Evolutionary conservation across 257 asterid genomes (phyloP), one percentile per base, ranked within the genome.

Genomic region (Salvia miltiorrhiza): DNA sequence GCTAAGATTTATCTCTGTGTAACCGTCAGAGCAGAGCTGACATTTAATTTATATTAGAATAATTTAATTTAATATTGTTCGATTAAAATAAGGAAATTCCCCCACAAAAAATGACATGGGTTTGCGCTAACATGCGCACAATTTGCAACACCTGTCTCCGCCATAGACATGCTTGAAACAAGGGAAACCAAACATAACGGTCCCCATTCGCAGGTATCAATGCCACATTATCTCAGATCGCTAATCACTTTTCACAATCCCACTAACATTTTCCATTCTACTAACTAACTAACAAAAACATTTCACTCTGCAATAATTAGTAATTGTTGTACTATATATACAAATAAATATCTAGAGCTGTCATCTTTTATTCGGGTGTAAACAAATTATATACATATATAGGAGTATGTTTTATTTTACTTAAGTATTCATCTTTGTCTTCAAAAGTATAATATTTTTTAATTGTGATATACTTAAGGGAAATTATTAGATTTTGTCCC

Each of bases 101-200:
- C 21, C 50, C 65, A 50, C 77, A 50, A 35, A 68, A 52, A 8
- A 24, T 35, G 37, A 37, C 24, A 30, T 35, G 66, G 7, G 30
- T 16, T 47, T 16, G 54, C 57, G 43, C 69, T 72, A 82, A 57
- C 49, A 44, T 74, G 72, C 65, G 70, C 71, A 30, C 40, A 35
- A 10, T 19, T 56, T 32, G 24, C 78, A 77, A 77, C 79, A 83
- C 78, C 81, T 77, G 83, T 70, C 75, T 63, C 19, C 49, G 70
- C 72, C 67, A 58, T 41, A 35, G 65, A 55, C 76, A 83, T 80
- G 80, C 71, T 67, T 75, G 65, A 63, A 63, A 53, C 48, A 50
- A 59, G 80, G 82, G 80, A 77, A 60, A 79, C 77, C 81, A 67
- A 67, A 58, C 60, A 66, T 69, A 32, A 11, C 52, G 21, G 19